Conservation (phyloP, 306 rosid species). For the Dicorynia guianensis region DNA sequence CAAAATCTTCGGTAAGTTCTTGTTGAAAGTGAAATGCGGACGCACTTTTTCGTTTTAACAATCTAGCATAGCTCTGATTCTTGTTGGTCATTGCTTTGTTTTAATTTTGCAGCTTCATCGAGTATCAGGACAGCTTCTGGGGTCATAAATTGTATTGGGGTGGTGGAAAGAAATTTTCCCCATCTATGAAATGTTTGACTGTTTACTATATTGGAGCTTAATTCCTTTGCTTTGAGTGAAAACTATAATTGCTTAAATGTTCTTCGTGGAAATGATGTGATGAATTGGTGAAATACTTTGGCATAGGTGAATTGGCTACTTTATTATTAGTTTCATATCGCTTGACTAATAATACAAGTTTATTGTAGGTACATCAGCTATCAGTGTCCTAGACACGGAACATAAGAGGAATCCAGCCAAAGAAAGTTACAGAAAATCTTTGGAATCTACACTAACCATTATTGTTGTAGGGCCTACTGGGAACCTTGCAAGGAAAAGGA, state of each 20-base stretch:
- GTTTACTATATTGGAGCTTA: neutral
- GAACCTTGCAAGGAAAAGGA: constrained; percentile 72
- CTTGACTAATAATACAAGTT: neutral
- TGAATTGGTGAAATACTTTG: neutral
- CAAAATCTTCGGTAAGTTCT: neutral
- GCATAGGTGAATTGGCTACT: neutral
- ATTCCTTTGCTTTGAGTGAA: neutral
- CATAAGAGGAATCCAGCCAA: constrained; percentile 25
- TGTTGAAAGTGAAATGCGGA: neutral
- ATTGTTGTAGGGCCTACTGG: constrained; percentile 77
- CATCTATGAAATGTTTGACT: neutral
- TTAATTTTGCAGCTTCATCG: neutral
- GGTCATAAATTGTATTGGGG: neutral
- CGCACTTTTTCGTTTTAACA: neutral
- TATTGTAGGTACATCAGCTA: constrained; percentile 44
- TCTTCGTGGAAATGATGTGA: neutral
- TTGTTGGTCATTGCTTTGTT: neutral
- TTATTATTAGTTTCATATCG: neutral
- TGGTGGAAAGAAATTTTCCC: neutral
- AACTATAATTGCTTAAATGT: neutral
- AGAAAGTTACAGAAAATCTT: constrained; percentile 34
- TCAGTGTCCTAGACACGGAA: constrained; percentile 44
- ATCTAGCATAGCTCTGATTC: neutral
- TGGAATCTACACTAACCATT: constrained; percentile 53
- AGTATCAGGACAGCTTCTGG: neutral